phyloP scores from a whole-genome alignment of 1,284 basidiomycete species.

The Prillingera fragicola region DNA sequence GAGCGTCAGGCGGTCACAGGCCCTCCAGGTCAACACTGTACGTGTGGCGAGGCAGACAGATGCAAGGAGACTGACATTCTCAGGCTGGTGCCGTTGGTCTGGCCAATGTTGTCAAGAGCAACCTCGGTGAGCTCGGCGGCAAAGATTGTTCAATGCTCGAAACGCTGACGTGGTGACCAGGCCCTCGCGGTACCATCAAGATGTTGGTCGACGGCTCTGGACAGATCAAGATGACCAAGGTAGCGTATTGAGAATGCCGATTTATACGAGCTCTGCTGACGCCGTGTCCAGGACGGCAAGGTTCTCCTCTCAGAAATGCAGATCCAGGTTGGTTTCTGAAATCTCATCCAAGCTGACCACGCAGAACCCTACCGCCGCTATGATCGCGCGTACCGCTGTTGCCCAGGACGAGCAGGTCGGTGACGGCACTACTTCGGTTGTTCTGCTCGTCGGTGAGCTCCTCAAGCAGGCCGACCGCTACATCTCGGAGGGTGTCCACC shows the following conservation, averaged over 20 bases:
- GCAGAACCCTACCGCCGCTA: constrained; percentile 92
- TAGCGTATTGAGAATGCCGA: constrained; percentile 24
- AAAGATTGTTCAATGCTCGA: constrained; percentile 6
- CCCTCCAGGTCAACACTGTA: constrained; percentile 72
- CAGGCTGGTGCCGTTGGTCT: constrained; percentile 84
- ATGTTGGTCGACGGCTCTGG: constrained; percentile 99
- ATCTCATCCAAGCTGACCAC: neutral
- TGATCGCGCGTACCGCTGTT: constrained; percentile 97
- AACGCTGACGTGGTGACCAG: constrained; percentile 49
- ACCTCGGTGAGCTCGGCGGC: constrained; percentile 63
- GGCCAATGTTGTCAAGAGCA: constrained; percentile 93
- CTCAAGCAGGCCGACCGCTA: constrained; percentile 97
- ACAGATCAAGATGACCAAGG: constrained; percentile 99
- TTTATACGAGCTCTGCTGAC: neutral
- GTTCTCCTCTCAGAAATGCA: constrained; percentile 99
- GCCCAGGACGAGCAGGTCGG: constrained; percentile 99
- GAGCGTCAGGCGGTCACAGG: constrained; percentile 84
- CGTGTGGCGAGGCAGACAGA: constrained; percentile 9
- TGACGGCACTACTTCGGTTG: constrained; percentile 96
- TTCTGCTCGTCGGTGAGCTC: constrained; percentile 92
- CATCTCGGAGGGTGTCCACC: constrained; percentile 97
- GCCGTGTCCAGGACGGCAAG: constrained; percentile 70
- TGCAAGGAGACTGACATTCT: constrained; percentile 9
- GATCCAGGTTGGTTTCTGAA: constrained; percentile 60
- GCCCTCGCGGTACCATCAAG: constrained; percentile 92